These are phyloP conservation scores for Somion occarium DNA, from an alignment of 1,284 basidiomycete species.

Conservation along the genomic window DNA sequence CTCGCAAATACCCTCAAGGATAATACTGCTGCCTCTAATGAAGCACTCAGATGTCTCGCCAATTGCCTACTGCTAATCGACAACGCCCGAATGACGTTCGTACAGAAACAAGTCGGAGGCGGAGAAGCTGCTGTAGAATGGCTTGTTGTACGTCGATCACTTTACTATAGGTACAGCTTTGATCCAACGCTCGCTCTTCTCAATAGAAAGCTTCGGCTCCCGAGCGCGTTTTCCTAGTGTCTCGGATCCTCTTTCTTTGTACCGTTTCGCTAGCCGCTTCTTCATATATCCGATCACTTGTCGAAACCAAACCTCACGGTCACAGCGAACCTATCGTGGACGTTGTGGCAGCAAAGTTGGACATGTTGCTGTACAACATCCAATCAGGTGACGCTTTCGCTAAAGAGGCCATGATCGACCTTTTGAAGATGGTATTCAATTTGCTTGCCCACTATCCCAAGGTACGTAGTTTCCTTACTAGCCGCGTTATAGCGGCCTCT, in stretches of 20 bases:
- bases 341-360: constrained; percentile 54
- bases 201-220: constrained; percentile 54
- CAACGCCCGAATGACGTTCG: constrained; percentile 51
- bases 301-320: constrained; percentile 55
- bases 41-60: constrained; percentile 71
- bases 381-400: constrained; percentile 48
- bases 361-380: constrained; percentile 41
- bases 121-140: constrained; percentile 51
- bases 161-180: background rate
- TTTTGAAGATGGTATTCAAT: constrained; percentile 77
- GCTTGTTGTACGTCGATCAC: constrained; percentile 48
- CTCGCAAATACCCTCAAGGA: constrained; percentile 49
- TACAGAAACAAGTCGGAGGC: constrained; percentile 56
- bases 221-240: constrained; percentile 68
- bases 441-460: constrained; percentile 67
- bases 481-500: background rate
- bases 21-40: constrained; percentile 55
- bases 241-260: constrained; percentile 70
- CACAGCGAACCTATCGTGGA: constrained; percentile 47
- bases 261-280: constrained; percentile 47
- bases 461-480: constrained; percentile 26
- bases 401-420: constrained; percentile 68
- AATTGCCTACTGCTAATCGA: constrained; percentile 72
- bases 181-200: background rate
- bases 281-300: constrained; percentile 49